Percentiles rank a stretch among this genome's conserved stretches.
phyloP scores from a whole-genome alignment of 75 land plant species.

The Cupressus sempervirens region DNA sequence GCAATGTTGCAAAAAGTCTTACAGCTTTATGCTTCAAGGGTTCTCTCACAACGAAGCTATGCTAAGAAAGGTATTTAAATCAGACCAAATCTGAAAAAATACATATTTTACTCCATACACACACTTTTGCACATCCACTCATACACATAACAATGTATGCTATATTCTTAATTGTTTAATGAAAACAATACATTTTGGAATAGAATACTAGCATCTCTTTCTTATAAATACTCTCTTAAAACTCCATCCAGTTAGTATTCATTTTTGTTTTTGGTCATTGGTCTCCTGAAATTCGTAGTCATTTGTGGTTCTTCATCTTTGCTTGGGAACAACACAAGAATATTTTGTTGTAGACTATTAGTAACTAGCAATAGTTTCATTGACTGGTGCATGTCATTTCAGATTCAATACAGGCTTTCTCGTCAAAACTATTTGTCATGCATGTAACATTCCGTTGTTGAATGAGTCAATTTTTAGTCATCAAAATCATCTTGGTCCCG shows the following conservation, averaged over 20 bases:
- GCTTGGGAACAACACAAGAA: neutral
- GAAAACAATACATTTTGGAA: neutral
- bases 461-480: too few relatives aligned
- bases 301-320: neutral
- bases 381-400: neutral
- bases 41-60: conserved; percentile 79
- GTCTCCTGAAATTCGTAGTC: neutral
- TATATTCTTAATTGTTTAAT: neutral
- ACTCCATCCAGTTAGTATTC: neutral
- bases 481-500: too few relatives aligned
- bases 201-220: neutral
- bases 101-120: neutral
- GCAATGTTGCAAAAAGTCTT: conserved; percentile 92
- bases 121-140: neutral
- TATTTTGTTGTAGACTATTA: neutral
- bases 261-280: neutral
- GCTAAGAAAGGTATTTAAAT: conserved; percentile 62
- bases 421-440: too few relatives aligned
- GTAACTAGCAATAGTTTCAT: neutral
- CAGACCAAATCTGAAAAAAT: neutral
- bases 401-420: too few relatives aligned
- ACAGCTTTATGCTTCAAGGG: conserved; percentile 80
- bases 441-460: too few relatives aligned
- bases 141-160: neutral
- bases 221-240: neutral